Evolutionary conservation across 768 basidiomycete species (phyloP).

Genomic region (Pholiota molesta): DNA sequence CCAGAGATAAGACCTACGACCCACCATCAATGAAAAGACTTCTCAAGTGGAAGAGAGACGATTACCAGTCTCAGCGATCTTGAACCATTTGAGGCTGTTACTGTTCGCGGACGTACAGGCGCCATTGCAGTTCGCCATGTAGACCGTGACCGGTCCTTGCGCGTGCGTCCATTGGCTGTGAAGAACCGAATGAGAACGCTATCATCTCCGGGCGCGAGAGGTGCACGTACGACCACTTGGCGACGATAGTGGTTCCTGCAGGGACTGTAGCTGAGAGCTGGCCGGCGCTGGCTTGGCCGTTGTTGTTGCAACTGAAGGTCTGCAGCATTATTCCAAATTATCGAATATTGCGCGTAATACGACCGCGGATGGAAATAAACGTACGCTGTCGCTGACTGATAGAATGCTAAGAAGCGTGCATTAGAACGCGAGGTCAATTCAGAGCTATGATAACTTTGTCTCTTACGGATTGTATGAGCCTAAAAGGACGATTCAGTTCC

Average conservation of each 20-base stretch:
- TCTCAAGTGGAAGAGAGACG: not conserved
- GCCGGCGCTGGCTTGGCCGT: slow-evolving; percentile 30
- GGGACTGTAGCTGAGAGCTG: slow-evolving; percentile 38
- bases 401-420: slow-evolving; percentile 23
- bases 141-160: slow-evolving; percentile 39
- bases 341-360: not conserved
- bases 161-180: slow-evolving; percentile 36
- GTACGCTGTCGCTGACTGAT: slow-evolving; percentile 24
- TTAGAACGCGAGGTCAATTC: not conserved
- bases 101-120: slow-evolving; percentile 35
- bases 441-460: not conserved
- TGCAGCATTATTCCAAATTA: slow-evolving; percentile 4
- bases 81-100: slow-evolving; percentile 38
- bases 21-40: not conserved
- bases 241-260: slow-evolving; percentile 35
- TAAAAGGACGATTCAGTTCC: not conserved
- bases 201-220: not conserved
- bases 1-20: slow-evolving; percentile 32
- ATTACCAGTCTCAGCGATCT: slow-evolving; percentile 34
- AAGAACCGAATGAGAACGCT: not conserved
- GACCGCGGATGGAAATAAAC: not conserved
- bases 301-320: slow-evolving; percentile 39
- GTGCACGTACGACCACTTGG: slow-evolving; percentile 34
- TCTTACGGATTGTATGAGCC: slow-evolving; percentile 38
- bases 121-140: slow-evolving; percentile 38